Evolutionary conservation across 1,139 yeast genomes (phyloP).

Genomic region (Entelexis paramagnoliae): DNA sequence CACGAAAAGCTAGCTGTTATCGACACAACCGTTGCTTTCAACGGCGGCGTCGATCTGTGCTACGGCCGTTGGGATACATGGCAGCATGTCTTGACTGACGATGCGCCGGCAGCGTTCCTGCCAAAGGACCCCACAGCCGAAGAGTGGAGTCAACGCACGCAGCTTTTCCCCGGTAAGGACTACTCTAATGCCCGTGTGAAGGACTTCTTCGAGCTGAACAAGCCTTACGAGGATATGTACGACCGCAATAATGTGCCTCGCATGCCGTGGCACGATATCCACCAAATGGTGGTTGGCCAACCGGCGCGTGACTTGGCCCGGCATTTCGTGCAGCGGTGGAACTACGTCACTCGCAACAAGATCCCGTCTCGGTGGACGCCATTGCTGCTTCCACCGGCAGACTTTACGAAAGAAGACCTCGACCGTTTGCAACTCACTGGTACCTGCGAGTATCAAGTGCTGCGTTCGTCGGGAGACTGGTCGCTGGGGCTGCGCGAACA

Average conservation of each 20-base stretch:
- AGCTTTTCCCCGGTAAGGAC: slow-evolving; percentile 91
- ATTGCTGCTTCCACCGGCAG: slow-evolving; percentile 82
- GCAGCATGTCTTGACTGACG: slow-evolving; percentile 84
- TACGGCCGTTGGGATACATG: slow-evolving; percentile 96
- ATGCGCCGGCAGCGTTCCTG: slow-evolving; percentile 39
- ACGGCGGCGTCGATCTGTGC: slow-evolving; percentile 94
- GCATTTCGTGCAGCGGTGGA: slow-evolving; percentile 97
- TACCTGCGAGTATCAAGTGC: slow-evolving; percentile 81
- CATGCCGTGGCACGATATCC: slow-evolving; percentile 99
- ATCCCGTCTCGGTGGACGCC: slow-evolving; percentile 93
- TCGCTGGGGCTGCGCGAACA: slow-evolving; percentile 75
- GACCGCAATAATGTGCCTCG: slow-evolving; percentile 73
- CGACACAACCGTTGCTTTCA: slow-evolving; percentile 79
- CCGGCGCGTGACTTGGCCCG: slow-evolving; percentile 86
- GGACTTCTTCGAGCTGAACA: slow-evolving; percentile 71
- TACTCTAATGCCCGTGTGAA: slow-evolving; percentile 90
- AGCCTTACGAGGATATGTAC: slow-evolving; percentile 87
- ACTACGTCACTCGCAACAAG: slow-evolving; percentile 80
- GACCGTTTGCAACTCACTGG: slow-evolving; percentile 57
- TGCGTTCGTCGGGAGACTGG: slow-evolving; percentile 89
- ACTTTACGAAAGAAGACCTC: slow-evolving; percentile 64
- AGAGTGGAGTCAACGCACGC: slow-evolving; percentile 32
- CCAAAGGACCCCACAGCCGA: slow-evolving; percentile 23
- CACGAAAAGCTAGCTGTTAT: slow-evolving; percentile 86
- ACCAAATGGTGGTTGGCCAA: slow-evolving; percentile 93